These are phyloP conservation scores for Lagenidium giganteum DNA, from an alignment of 352 stramenopile genomes.

Conservation along the genomic window DNA sequence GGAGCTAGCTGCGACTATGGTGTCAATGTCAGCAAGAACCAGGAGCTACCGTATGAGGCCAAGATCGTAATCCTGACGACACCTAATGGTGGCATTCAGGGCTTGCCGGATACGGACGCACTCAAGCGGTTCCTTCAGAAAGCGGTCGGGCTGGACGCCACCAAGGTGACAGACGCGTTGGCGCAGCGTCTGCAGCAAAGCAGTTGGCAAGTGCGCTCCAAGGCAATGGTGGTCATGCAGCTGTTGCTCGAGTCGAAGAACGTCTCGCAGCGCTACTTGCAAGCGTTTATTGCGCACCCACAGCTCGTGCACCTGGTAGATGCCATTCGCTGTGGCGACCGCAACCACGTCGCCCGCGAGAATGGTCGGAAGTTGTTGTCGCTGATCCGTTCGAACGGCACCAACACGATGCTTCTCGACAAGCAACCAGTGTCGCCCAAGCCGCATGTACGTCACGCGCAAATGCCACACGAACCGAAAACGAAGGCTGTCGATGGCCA, in stretches of 20 bases:
- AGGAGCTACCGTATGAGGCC: constrained; percentile 26
- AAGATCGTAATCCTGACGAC: constrained; percentile 49
- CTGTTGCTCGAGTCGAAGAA: constrained; percentile 42
- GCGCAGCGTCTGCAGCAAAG: constrained; percentile 30
- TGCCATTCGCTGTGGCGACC: constrained; percentile 19
- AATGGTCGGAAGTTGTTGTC: constrained; percentile 50
- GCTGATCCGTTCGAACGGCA: constrained; percentile 44
- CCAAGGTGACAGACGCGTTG: constrained; percentile 26
- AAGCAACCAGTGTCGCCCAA: constrained; percentile 21
- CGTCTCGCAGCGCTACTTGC: constrained; percentile 25
- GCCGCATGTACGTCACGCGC: constrained; percentile 19
- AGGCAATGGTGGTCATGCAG: constrained; percentile 47
- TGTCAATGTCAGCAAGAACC: background rate
- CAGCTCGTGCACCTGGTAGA: constrained; percentile 29
- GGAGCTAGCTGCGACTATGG: too few relatives aligned
- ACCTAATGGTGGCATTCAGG: constrained; percentile 39
- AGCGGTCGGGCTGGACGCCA: constrained; percentile 26
- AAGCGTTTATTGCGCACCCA: constrained; percentile 19
- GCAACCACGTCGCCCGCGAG: constrained; percentile 41
- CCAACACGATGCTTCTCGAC: constrained; percentile 27
- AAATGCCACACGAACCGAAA: background rate
- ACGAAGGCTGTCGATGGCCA: constrained; percentile 3
- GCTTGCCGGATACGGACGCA: constrained; percentile 37
- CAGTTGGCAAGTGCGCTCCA: constrained; percentile 51
- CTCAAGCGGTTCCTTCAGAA: constrained; percentile 43